These are phyloP conservation scores for Clarireedia paspali DNA, from an alignment of 2,329 filamentous ascomycete species.

Conservation along the genomic window DNA sequence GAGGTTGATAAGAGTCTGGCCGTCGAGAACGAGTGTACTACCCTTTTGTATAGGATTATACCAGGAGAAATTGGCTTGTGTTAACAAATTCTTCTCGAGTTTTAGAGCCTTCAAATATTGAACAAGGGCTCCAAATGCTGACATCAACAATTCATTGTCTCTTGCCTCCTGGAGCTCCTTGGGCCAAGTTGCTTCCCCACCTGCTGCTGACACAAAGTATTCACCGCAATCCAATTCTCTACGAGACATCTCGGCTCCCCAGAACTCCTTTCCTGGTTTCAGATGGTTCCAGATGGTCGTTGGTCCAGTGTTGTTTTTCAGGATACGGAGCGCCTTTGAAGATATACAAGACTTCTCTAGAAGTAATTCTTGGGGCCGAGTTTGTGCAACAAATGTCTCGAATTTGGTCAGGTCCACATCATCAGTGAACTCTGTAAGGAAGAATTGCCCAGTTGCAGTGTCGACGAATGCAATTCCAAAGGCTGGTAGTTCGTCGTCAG, in stretches of 20 bases:
- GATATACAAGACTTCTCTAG: conserved; percentile 84
- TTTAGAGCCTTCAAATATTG: conserved; percentile 83
- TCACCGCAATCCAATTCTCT: conserved; percentile 72
- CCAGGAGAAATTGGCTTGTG: conserved; percentile 81
- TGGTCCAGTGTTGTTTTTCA: conserved; percentile 91
- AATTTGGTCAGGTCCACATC: conserved; percentile 93
- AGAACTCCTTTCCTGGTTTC: conserved; percentile 83
- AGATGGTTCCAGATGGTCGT: conserved; percentile 94
- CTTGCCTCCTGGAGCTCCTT: conserved; percentile 61
- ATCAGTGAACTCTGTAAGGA: conserved; percentile 84
- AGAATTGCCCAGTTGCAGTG: conserved; percentile 91
- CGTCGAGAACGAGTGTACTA: conserved; percentile 84
- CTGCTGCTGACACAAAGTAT: conserved; percentile 63
- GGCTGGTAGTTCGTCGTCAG: conserved; percentile 64
- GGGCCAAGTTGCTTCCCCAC: conserved; percentile 63
- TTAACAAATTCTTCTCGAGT: conserved; percentile 79
- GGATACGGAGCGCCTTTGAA: conserved; percentile 79
- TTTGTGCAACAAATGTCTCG: conserved; percentile 93
- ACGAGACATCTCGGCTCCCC: conserved; percentile 73
- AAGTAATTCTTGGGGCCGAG: conserved; percentile 76
- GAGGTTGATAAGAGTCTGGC: conserved; percentile 95
- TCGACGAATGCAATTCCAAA: conserved; percentile 95
- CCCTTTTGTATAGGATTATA: conserved; percentile 89
- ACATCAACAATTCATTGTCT: conserved; percentile 79
- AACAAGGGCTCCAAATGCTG: conserved; percentile 79